Base-by-base conservation (phyloP, 140 eudicot species). In the Stevia rebaudiana region DNA sequence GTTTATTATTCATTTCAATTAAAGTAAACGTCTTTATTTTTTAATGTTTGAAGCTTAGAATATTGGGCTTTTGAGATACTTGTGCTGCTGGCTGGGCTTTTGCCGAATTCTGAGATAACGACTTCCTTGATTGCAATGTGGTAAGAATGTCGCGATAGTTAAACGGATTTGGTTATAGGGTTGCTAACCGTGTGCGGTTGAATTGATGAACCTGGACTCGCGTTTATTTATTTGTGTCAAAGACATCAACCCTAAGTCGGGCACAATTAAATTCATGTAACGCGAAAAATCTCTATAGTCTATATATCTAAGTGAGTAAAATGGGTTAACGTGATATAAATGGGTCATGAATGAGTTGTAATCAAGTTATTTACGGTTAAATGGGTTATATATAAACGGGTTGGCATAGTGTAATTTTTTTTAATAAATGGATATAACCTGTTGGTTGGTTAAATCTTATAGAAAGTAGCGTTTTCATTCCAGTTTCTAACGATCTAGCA, bases 21-120 rank as follows among this genome's bases (percentile, higher is more conserved):
- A n/a, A 65, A 36, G 21, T 46, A 54, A 36, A 52, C 17, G 37
- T 53, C 5, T n/a, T 59, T 61, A 37, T 46, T 21, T 28, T 74
- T 50, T 11, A 9, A 25, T 2, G 15, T 30, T 55, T 18, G 41
- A 82, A 91, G 98, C 76, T 71, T 91, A 61, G 96, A 91, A 57
- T 85, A 85, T 57, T 91, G 98, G 83, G 98, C 96, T 25, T 91
- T 91, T 44, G 98, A 91, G 83, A 43, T 91, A 58, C 84, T 91
- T 58, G 96, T 91, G 67, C 56, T 91, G 63, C 51, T 87, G 61
- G 98, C 98, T 8, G 98, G 98, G 23, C 4, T 85, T 51, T 74
- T 84, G 86, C 95, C 95, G 4, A 78, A 87, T 23, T 51, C 98
- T 0, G 87, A 87, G 54, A 66, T 84, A 39, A 72, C 83, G 0